Base-by-base conservation (phyloP, 371 early-diverging fungal genomes). In the Mucor velutinosus region DNA sequence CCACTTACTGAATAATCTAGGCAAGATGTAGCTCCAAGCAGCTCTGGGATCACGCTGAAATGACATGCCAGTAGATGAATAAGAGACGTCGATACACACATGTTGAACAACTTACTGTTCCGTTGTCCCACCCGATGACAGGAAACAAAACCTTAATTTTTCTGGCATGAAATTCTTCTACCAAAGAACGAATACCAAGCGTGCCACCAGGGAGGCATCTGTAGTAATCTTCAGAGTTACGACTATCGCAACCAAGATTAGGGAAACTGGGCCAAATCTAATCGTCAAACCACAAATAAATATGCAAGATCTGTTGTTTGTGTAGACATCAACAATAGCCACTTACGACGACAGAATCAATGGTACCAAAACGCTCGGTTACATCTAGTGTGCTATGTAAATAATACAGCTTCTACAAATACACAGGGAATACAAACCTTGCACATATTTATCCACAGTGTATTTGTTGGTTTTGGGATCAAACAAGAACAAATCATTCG, bases 331-430 rank as follows among this genome's bases (percentile, higher is more conserved):
- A 17, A 21, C 10, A 25, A 19, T 35, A 35, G 11, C 29, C 41
- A 66, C 57, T 71, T 71, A 75, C 75, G 41, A 75, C 75, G 58
- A 75, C 59, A 33, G 75, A 75, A 45, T 75, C 75, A 33, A 75
- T 66, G 4, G 55, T 56, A 37, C 75, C 75, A 49, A 47, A 71
- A 55, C 75, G 65, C 35, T 71, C 68, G 39, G 71, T 69, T 19
- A 60, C 51, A 59, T 49, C 30, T 49, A 51, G 25, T 23, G 56
- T 55, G 56, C 12, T 25, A 8, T 53, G 53, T 53, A 27, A 47
- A 47, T 47, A 47, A 19, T 11, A 47, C 17, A 1, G 41, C 17
- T 35, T n/a, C n/a, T 35, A 12, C 17, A 14, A 17, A 14, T 7
- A 25, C 12, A 27, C n/a, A 35, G 1, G 4, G n/a, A 19, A 45